phyloP scores from a whole-genome alignment of 2,329 filamentous ascomycete genomes.

The Alternaria sp. region DNA sequence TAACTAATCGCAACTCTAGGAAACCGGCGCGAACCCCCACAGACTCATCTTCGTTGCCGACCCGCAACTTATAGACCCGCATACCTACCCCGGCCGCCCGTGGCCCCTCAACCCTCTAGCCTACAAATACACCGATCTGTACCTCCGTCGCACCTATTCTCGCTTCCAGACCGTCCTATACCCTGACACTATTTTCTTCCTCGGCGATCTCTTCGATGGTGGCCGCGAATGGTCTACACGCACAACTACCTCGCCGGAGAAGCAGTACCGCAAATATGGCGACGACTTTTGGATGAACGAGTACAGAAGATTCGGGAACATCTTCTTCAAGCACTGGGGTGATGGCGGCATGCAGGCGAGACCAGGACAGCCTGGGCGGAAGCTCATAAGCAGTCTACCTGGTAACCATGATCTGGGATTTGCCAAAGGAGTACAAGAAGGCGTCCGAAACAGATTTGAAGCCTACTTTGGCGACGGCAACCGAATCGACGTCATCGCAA shows the following conservation, averaged over 20 bases:
- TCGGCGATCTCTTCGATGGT: conserved; percentile 95
- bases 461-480: conserved; percentile 92
- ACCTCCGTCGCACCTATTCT: conserved; percentile 82
- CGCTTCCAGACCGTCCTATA: conserved; percentile 75
- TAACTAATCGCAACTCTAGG: conserved; percentile 59
- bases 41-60: conserved; percentile 85
- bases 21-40: conserved; percentile 77
- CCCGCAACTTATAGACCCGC: conserved; percentile 89
- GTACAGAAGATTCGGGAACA: conserved; percentile 81
- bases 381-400: conserved; percentile 82
- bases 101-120: conserved; percentile 73
- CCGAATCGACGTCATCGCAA: conserved; percentile 86
- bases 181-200: conserved; percentile 89
- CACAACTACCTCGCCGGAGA: conserved; percentile 60
- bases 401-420: conserved; percentile 97
- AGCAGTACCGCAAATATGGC: conserved; percentile 77
- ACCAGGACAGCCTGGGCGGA: conserved; percentile 70
- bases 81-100: conserved; percentile 88
- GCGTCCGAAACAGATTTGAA: conserved; percentile 82
- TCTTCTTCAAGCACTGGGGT: conserved; percentile 78
- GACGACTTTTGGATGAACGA: conserved; percentile 86
- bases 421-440: conserved; percentile 79
- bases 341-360: conserved; percentile 62
- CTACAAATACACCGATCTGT: conserved; percentile 82
- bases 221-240: conserved; percentile 90